phyloP scores from a whole-genome alignment of 73 alveolate species.

The Breviolum minutum region DNA sequence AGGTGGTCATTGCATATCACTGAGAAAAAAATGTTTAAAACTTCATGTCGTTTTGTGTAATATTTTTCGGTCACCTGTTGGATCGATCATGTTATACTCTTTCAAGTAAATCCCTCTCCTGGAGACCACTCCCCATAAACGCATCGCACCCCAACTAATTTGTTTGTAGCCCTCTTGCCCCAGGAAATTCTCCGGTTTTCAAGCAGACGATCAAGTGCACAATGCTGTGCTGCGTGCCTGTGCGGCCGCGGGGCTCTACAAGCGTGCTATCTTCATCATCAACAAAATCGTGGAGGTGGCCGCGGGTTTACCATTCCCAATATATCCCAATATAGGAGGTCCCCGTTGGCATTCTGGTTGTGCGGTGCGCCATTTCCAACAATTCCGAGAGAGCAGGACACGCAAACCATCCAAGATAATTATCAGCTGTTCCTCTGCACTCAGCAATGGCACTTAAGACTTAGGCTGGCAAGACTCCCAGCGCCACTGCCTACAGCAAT shows the following conservation, averaged over 20 bases:
- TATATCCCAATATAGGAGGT: no score
- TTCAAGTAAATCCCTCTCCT: no score
- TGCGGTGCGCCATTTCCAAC: background rate
- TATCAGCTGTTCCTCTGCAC: no score
- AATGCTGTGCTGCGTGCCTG: slow-evolving; percentile 90
- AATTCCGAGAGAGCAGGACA: no score
- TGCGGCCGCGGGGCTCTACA: slow-evolving; percentile 77
- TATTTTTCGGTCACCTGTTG: no score
- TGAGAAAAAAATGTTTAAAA: no score
- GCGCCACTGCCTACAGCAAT: slow-evolving; percentile 92
- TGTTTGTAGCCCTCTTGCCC: background rate
- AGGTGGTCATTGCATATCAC: no score
- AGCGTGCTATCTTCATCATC: slow-evolving; percentile 76
- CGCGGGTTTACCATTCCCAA: background rate
- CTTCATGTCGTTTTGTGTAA: no score
- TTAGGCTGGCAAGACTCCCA: slow-evolving; percentile 29
- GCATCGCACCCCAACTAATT: background rate
- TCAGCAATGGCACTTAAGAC: background rate
- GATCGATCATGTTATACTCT: no score
- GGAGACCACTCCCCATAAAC: no score
- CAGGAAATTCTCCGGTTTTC: slow-evolving; percentile 62
- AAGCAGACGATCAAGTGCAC: slow-evolving; percentile 67
- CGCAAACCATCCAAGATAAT: no score
- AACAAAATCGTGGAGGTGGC: slow-evolving; percentile 40
- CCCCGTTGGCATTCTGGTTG: no score